phyloP scores from a whole-genome alignment of 257 asterid species.

The Capsicum rhomboideum region DNA sequence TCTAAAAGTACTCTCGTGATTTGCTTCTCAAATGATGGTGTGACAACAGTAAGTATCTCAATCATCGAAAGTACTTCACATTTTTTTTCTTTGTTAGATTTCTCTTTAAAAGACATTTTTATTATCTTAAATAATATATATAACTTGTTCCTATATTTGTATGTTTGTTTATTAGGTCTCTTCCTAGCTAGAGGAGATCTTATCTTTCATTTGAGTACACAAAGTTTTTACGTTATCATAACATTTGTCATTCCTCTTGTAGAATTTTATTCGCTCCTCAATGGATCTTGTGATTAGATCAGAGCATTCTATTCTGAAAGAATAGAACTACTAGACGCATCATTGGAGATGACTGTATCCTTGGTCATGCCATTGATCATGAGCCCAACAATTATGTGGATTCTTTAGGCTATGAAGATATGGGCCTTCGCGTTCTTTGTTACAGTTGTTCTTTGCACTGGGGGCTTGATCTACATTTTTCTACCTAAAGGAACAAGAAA shows the following conservation, averaged over 20 bases:
- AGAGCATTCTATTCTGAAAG: not conserved
- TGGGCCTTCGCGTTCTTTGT: not conserved
- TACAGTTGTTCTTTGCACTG: not conserved
- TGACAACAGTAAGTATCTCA: no score
- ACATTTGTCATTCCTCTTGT: not conserved
- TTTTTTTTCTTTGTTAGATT: not conserved
- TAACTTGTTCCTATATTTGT: no score
- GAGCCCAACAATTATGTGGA: not conserved
- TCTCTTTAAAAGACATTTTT: not conserved
- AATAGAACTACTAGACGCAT: not conserved
- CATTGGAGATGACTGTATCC: not conserved
- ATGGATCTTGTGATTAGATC: not conserved
- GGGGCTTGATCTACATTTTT: not conserved
- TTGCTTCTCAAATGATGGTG: no score
- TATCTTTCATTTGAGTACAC: not conserved
- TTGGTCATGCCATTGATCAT: not conserved
- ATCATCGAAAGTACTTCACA: not conserved
- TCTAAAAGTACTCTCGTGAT: no score
- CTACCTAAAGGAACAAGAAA: not conserved
- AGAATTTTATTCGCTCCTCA: not conserved
- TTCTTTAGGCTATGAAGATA: not conserved
- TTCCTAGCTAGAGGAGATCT: not conserved
- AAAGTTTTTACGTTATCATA: not conserved
- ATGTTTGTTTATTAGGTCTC: not conserved
- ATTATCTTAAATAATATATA: no score